phyloP scores from a whole-genome alignment of 2,329 filamentous ascomycete species.

The Whalleya microplaca region DNA sequence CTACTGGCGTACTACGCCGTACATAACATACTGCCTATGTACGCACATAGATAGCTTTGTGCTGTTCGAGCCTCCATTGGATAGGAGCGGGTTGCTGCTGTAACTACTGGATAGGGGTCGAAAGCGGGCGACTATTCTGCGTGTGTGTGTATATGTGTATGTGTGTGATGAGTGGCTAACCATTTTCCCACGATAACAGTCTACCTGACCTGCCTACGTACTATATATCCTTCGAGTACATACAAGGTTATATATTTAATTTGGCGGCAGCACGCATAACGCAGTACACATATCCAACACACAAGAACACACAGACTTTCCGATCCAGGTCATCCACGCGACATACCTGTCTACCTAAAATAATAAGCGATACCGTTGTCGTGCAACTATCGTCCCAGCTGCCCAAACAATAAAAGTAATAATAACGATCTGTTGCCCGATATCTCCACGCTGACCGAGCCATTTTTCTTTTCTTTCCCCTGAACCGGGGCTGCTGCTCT shows the following conservation, averaged over 20 bases:
- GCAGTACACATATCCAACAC: too few relatives aligned
- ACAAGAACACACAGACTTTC: conserved; percentile 22
- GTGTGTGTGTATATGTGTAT: too few relatives aligned
- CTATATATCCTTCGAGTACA: not conserved
- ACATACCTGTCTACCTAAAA: too few relatives aligned
- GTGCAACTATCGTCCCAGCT: conserved; percentile 8
- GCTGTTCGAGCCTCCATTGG: conserved; percentile 4
- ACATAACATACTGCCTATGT: too few relatives aligned
- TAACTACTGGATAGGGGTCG: too few relatives aligned
- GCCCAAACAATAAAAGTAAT: conserved; percentile 15
- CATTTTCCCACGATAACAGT: too few relatives aligned
- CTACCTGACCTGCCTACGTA: not conserved
- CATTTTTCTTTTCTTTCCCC: conserved; percentile 14
- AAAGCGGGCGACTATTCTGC: too few relatives aligned
- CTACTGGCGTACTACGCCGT: too few relatives aligned
- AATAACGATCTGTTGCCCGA: conserved; percentile 24
- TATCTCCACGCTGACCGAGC: conserved; percentile 5
- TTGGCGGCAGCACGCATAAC: too few relatives aligned
- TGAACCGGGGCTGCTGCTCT: conserved; percentile 8
- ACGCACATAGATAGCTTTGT: too few relatives aligned
- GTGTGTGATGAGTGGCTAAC: too few relatives aligned
- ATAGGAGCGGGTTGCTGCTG: not conserved
- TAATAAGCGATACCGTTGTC: conserved; percentile 15
- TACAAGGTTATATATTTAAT: too few relatives aligned
- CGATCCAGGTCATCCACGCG: conserved; percentile 13